Percentiles rank a stretch among this genome's conserved stretches.
Conservation (phyloP, 2,329 filamentous ascomycete genomes). For the Paecilomyces niveus region DNA sequence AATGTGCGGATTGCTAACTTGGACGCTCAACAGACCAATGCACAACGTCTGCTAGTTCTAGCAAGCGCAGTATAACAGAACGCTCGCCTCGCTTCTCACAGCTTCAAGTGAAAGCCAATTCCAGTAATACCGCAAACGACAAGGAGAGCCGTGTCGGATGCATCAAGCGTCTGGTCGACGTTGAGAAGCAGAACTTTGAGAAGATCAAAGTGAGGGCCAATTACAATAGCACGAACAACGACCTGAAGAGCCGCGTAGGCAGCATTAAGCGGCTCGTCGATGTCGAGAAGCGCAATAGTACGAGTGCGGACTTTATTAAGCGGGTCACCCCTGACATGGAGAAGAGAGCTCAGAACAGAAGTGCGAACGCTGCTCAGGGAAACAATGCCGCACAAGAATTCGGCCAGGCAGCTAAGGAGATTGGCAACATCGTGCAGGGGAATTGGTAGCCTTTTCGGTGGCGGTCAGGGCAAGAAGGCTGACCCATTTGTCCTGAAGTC, state of each 20-base stretch:
- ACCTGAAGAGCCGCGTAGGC: neutral
- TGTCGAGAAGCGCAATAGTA: neutral
- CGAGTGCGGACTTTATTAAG: neutral
- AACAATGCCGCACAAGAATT: neutral
- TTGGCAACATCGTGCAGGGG: neutral
- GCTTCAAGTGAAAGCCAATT: neutral
- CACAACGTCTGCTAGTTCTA: neutral
- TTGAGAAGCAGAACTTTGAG: neutral
- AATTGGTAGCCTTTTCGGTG: neutral
- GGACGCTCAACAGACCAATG: neutral
- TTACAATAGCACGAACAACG: neutral
- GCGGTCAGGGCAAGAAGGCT: neutral
- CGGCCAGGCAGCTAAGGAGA: neutral
- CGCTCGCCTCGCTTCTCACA: neutral
- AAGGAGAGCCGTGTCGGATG: neutral
- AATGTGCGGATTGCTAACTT: neutral
- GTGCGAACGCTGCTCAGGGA: neutral
- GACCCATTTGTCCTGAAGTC: neutral
- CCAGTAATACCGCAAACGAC: neutral
- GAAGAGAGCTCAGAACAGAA: neutral
- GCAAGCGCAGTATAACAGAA: neutral
- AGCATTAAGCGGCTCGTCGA: neutral
- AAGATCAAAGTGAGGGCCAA: neutral
- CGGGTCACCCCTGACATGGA: neutral
- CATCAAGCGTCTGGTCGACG: neutral